Evolutionary conservation across 2,329 filamentous ascomycete genomes (phyloP), one percentile per base, ranked within the genome.

Genomic region (Beauveria sp.): DNA sequence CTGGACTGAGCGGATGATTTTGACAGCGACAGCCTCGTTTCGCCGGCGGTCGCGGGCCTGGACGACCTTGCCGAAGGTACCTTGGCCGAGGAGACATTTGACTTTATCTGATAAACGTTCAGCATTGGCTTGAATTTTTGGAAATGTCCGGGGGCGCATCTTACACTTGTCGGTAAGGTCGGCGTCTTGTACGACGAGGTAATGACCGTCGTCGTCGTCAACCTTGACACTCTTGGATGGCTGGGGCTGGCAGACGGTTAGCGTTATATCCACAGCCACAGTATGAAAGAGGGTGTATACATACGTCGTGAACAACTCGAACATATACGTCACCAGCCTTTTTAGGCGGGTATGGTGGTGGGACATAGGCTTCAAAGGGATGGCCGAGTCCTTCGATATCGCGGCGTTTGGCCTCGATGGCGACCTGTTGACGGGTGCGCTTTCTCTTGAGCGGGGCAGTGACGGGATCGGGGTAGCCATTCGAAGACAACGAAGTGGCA

Each of bases 41-140:
- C 87, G 87, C 69, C 84, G 84, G 64, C 85, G 85, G 72, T 99
- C 95, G 68, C 85, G 88, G 58, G 95, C 95, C 74, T 97, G 89
- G 20, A 99, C 95, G 18, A 99, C 95, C 75, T 99, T 99, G 71
- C 95, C 95, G 72, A 99, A 99, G 0, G 95, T 99, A 65, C 95
- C 95, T 76, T 99, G 95, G 24, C 95, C 95, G 14, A 99, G 87
- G 31, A 98, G 82, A 68, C 91, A 92, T 64, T 89, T 81, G 68
- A 99, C 93, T 77, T 90, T 87, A 75, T 98, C 93, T 96, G 67
- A 28, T 20, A 20, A 5, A 18, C 18, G 50, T 63, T 57, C 56
- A 42, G 53, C 14, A 34, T 14, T 16, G n/a, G 10, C 26, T n/a
- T 16, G 2, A 40, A 3, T 3, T 8, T 20, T 40, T 6, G 14